Base-by-base conservation (phyloP, 140 eudicot species). In the Stevia rebaudiana region DNA sequence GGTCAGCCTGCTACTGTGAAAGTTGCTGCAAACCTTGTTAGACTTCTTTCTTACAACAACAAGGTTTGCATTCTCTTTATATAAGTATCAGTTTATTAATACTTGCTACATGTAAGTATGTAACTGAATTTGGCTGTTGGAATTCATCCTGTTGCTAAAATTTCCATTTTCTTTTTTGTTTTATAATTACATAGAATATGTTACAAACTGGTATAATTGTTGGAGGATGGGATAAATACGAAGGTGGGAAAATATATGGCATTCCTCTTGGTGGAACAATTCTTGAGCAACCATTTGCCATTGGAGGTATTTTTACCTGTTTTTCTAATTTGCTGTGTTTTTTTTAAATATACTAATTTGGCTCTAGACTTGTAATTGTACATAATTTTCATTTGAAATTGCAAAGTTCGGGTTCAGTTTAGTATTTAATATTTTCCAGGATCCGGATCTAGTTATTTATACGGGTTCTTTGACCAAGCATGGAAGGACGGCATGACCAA, bases 1-100 rank as follows among this genome's bases (percentile, higher is more conserved):
- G 98, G 95, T 40, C 96, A 91, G 82, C 98, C 96, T 30, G 87
- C 96, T 56, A 91, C 96, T 37, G 96, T 88, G 60, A 91, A 88
- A 61, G 98, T 91, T 83, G 95, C 96, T 53, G 96, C 98, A 40
- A 91, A 85, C 67, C 95, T 91, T 80, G 89, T 88, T 67, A 77
- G 96, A 75, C 71, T 84, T 42, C 55, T 91, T 65, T 63, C 98
- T 17, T 91, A 91, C 76, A 85, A 79, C 69, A 91, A 91, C 81
- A 91, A 91, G 98, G 98, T 91, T 57, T 63, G 81, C 30, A 19
- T 59, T 74, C 64, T 33, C 37, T 33, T 33, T 33, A 33, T 8
- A 33, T 33, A 33, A 6, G 4, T 33, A 33, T 0, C 37, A 33
- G 6, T 33, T 33, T 33, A 33, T 33, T 33, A 33, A 33, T 33